A percentile compares a stretch with the other conserved stretches of the same genome.
These are phyloP conservation scores for Clonostachys chloroleuca DNA, from an alignment of 2,329 filamentous ascomycete species.

Conservation along the genomic window DNA sequence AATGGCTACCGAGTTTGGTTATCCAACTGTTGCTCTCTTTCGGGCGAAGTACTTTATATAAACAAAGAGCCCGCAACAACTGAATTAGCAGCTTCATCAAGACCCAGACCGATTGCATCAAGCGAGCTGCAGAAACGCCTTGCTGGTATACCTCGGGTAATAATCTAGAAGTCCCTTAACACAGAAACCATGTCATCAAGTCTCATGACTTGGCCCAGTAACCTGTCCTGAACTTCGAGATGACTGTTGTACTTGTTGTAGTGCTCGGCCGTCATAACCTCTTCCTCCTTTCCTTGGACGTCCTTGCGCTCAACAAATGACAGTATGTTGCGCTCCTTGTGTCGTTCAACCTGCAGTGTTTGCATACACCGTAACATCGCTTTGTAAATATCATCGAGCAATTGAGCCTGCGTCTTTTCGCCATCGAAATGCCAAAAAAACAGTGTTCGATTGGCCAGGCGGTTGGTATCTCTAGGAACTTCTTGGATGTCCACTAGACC, in stretches of 20 bases:
- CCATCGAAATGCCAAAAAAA: conserved; percentile 91
- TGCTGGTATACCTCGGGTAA: too few species aligned
- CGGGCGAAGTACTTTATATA: too few species aligned
- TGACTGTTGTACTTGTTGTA: conserved; percentile 57
- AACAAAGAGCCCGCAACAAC: too few species aligned
- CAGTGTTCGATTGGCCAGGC: conserved; percentile 76
- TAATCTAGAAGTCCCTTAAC: conserved; percentile 66
- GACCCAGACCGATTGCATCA: too few species aligned
- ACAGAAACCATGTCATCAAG: conserved; percentile 83
- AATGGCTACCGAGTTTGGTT: too few species aligned
- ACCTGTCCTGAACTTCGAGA: conserved; percentile 63
- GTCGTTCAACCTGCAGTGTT: conserved; percentile 71
- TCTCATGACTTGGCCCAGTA: conserved; percentile 74
- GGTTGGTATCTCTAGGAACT: conserved; percentile 81
- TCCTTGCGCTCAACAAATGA: conserved; percentile 81
- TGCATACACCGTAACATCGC: conserved; percentile 83
- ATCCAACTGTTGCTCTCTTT: too few species aligned
- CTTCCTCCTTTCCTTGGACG: conserved; percentile 78
- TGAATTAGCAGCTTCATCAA: too few species aligned
- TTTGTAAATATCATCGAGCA: conserved; percentile 83
- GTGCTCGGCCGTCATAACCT: conserved; percentile 72
- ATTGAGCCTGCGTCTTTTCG: conserved; percentile 62
- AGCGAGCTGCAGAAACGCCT: too few species aligned
- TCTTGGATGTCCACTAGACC: conserved; percentile 92
- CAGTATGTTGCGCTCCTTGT: conserved; percentile 67